Conservation (phyloP, 2,329 filamentous ascomycete species). For the Fusarium dlaminii region DNA sequence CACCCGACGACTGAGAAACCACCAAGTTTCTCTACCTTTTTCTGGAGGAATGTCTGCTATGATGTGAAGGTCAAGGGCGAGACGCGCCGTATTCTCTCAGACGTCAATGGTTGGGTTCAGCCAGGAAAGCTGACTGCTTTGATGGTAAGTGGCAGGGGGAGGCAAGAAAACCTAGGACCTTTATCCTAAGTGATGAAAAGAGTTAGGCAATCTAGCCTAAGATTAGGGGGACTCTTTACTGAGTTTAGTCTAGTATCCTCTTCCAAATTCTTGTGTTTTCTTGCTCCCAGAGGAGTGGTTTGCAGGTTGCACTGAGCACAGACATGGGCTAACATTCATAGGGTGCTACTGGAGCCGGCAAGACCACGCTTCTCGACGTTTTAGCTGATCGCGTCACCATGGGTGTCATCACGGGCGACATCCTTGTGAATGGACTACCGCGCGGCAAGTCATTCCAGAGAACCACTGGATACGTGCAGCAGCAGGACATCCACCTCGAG, state of each 20-base stretch:
- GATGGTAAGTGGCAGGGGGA: constrained; percentile 58
- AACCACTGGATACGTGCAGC: constrained; percentile 87
- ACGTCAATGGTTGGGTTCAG: constrained; percentile 77
- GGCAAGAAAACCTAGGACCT: neutral
- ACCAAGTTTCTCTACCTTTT: constrained; percentile 58
- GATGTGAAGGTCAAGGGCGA: constrained; percentile 75
- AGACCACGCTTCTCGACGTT: constrained; percentile 85
- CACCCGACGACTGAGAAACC: neutral
- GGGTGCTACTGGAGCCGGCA: constrained; percentile 80
- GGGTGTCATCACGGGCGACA: constrained; percentile 85
- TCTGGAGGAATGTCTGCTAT: constrained; percentile 76
- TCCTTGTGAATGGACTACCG: constrained; percentile 68
- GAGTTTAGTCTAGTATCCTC: neutral
- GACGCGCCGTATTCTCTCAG: constrained; percentile 69
- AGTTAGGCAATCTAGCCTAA: no score
- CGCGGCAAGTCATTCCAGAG: constrained; percentile 83
- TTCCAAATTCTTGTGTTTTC: neutral
- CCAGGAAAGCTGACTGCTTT: constrained; percentile 75
- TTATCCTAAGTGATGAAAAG: neutral
- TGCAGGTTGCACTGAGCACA: constrained; percentile 55
- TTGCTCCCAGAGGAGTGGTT: constrained; percentile 52
- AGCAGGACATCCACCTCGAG: constrained; percentile 83
- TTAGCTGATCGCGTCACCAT: constrained; percentile 83
- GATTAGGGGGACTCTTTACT: no score
- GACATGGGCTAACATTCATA: neutral